Evolutionary conservation across 805 yeast genomes (phyloP).

Genomic region (Yarrowia keelungensis): DNA sequence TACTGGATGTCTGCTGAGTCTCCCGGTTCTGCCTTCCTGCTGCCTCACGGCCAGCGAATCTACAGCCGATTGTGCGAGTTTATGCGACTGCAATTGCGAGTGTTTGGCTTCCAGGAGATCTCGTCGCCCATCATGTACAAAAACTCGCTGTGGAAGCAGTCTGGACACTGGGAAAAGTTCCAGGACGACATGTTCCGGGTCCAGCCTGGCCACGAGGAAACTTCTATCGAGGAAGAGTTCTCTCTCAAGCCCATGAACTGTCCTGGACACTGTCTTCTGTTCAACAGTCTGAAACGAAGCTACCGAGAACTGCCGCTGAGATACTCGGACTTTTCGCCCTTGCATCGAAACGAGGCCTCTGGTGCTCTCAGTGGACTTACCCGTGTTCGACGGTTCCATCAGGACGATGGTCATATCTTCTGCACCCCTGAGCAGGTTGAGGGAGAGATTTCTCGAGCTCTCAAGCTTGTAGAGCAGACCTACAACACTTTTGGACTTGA

Average conservation of each 20-base stretch:
- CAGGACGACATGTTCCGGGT: slow-evolving; percentile 87
- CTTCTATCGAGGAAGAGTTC: slow-evolving; percentile 58
- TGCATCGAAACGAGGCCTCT: slow-evolving; percentile 93
- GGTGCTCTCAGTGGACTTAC: slow-evolving; percentile 95
- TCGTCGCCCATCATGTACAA: slow-evolving; percentile 89
- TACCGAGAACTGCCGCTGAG: slow-evolving; percentile 87
- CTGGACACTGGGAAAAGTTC: slow-evolving; percentile 97
- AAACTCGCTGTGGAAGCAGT: slow-evolving; percentile 81
- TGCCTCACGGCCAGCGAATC: slow-evolving; percentile 90
- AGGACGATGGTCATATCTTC: slow-evolving; percentile 97
- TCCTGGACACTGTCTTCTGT: slow-evolving; percentile 69
- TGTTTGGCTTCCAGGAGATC: slow-evolving; percentile 88
- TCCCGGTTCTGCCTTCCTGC: slow-evolving; percentile 90
- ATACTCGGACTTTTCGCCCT: slow-evolving; percentile 84
- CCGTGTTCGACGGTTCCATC: slow-evolving; percentile 92
- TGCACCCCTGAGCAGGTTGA: slow-evolving; percentile 81
- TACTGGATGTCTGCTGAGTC: slow-evolving; percentile 80
- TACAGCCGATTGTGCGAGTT: slow-evolving; percentile 79
- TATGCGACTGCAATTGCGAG: slow-evolving; percentile 83
- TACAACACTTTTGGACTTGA: slow-evolving; percentile 71
- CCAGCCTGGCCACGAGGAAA: slow-evolving; percentile 45
- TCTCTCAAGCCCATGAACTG: slow-evolving; percentile 80
- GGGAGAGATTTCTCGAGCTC: slow-evolving; percentile 72
- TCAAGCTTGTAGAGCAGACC: slow-evolving; percentile 75
- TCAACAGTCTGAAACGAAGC: slow-evolving; percentile 74